Base-by-base conservation (phyloP, 2,329 filamentous ascomycete genomes). In the Hymenoscyphus salicellus region DNA sequence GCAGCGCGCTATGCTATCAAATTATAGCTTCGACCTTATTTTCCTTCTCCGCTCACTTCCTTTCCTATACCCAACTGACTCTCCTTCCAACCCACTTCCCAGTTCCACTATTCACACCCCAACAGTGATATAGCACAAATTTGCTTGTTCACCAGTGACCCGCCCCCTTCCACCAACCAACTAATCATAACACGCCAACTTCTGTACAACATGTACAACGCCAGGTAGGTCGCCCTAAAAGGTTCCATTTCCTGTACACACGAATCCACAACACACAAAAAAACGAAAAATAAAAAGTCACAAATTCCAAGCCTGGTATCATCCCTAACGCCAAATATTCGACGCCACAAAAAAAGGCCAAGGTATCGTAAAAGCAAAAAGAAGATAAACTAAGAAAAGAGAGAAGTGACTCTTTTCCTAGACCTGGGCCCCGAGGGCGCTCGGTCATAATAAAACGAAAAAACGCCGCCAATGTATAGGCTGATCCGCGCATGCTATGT, bases 271-370 rank as follows among this genome's bases (percentile, higher is more conserved):
- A 26, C 28, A 11, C 30, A 60, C 11, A 3, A 33, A 20, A 41
- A 41, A 20, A n/a, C 11, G 1, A 33, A 20, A 41, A 41, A 20
- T 14, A 60, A 58, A 56, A 43, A 65, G 36, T 28, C 46, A 64
- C 65, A 70, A 67, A 64, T 46, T 61, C 52, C 52, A 57, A 20
- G 65, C 70, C 66, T 73, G 72, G 72, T 73, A 73, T 73, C 72
- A 72, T 73, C 71, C 71, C 61, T 70, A 70, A 69, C 70, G 66
- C 70, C 71, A 17, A 30, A 60, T 65, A 64, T 52, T 60, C 58
- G 63, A 62, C 23, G 65, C 52, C 52, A 58, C 41, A 65, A 66
- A 64, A 55, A 56, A 32, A 26, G 20, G 58, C 56, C 58, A 64
- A 52, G 65, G 66, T 70, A 69, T 69, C 66, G 49, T 57, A 70